Evolutionary conservation across 768 basidiomycete genomes (phyloP).

Genomic region (Sporobolomyces roseus): DNA sequence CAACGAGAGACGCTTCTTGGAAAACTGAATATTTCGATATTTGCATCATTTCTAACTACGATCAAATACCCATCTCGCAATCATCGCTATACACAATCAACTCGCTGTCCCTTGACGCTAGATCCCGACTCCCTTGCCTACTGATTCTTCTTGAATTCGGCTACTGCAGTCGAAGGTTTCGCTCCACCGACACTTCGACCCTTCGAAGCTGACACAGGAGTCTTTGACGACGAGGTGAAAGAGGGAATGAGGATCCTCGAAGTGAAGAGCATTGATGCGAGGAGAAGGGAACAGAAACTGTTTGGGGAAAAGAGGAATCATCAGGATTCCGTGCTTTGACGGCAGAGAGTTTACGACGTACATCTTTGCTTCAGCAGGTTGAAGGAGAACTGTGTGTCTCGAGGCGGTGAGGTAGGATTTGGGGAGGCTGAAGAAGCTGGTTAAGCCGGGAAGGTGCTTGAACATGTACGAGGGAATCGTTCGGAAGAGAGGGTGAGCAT

Average conservation of each 20-base stretch:
- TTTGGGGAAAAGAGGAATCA: background rate
- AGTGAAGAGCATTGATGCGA: slow-evolving; percentile 29
- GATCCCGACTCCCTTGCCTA: too few species aligned
- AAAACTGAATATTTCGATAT: too few species aligned
- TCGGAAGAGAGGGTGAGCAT: slow-evolving; percentile 42
- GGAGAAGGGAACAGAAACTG: slow-evolving; percentile 37
- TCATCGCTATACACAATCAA: too few species aligned
- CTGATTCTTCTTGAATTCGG: slow-evolving; percentile 24
- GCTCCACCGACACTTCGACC: background rate
- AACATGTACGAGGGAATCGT: slow-evolving; percentile 17
- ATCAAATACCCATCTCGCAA: too few species aligned
- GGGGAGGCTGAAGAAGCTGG: slow-evolving; percentile 26
- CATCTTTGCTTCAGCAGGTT: slow-evolving; percentile 37
- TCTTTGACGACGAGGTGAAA: background rate
- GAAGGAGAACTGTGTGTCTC: slow-evolving; percentile 12
- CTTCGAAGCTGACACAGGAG: background rate
- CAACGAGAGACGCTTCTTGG: background rate
- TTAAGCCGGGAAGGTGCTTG: slow-evolving; percentile 21
- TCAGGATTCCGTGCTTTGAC: background rate
- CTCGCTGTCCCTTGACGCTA: too few species aligned
- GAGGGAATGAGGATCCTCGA: slow-evolving; percentile 19
- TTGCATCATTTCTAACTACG: too few species aligned
- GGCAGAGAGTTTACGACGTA: slow-evolving; percentile 2
- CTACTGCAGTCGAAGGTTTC: slow-evolving; percentile 18
- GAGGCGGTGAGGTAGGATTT: slow-evolving; percentile 28